Percentiles rank a stretch among this genome's conserved stretches.
These are phyloP conservation scores for Fusarium ambrosium DNA, from an alignment of 2,329 filamentous ascomycete genomes.

Conservation along the genomic window DNA sequence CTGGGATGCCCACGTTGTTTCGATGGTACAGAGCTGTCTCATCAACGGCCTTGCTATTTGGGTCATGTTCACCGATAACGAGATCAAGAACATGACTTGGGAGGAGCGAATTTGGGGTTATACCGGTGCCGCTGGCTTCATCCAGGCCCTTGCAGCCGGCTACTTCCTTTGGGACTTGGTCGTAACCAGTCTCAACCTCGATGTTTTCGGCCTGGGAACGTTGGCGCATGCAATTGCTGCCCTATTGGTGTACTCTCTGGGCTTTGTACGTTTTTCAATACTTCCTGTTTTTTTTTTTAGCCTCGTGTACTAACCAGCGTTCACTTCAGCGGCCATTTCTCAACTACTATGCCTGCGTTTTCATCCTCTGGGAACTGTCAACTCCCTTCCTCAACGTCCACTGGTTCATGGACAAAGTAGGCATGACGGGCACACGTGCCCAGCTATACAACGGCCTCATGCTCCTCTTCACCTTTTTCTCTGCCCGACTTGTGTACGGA, in stretches of 20 bases:
- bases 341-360: constrained; percentile 84
- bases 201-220: constrained; percentile 82
- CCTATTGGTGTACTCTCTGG: constrained; percentile 79
- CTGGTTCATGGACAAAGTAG: constrained; percentile 92
- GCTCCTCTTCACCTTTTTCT: constrained; percentile 81
- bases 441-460: constrained; percentile 84
- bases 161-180: constrained; percentile 89
- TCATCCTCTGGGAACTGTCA: constrained; percentile 90
- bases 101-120: constrained; percentile 83
- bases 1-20: constrained; percentile 90
- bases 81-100: constrained; percentile 75
- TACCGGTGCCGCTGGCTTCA: constrained; percentile 77
- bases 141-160: constrained; percentile 81
- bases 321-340: constrained; percentile 78
- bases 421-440: constrained; percentile 79
- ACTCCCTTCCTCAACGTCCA: constrained; percentile 89
- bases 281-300: background rate
- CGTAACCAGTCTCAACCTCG: constrained; percentile 75
- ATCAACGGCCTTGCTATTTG: constrained; percentile 82
- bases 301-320: background rate
- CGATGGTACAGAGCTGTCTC: constrained; percentile 80
- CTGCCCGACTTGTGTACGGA: constrained; percentile 82
- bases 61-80: constrained; percentile 77
- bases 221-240: constrained; percentile 83
- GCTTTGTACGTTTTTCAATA: constrained; percentile 74